Percentiles rank a stretch among this genome's conserved stretches.
Conservation (phyloP, 2,329 filamentous ascomycete genomes). For the Colletotrichum spaethianum region DNA sequence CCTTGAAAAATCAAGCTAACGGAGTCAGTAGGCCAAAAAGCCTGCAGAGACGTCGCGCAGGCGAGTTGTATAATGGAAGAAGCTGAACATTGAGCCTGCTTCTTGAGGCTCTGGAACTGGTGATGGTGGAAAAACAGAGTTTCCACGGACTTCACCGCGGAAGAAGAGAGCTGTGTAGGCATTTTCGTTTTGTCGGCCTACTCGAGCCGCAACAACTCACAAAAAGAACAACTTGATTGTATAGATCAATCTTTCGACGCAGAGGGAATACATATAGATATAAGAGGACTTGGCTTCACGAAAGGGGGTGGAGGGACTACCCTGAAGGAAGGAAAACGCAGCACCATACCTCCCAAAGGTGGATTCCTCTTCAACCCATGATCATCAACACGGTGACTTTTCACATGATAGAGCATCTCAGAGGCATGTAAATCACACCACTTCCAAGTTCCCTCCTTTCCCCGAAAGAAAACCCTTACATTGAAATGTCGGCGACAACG, state of each 20-base stretch:
- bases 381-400: background rate
- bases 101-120: background rate
- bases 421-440: background rate
- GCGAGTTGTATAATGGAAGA: slow-evolving; percentile 21
- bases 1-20: background rate
- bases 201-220: background rate
- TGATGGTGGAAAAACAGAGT: slow-evolving; percentile 1
- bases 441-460: background rate
- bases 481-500: no score
- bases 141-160: slow-evolving; percentile 2
- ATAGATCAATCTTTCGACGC: background rate
- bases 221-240: background rate
- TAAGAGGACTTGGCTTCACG: background rate
- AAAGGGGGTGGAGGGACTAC: background rate
- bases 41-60: slow-evolving; percentile 10
- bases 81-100: slow-evolving; percentile 20
- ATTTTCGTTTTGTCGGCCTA: background rate
- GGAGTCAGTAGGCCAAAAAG: background rate
- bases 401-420: background rate
- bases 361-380: no score
- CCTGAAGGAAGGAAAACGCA: background rate
- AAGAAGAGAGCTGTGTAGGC: no score
- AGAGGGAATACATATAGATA: background rate
- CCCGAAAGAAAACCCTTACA: background rate
- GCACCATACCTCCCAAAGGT: background rate